These are phyloP conservation scores for Naganishia vishniacii DNA, from an alignment of 768 basidiomycete species.

Conservation along the genomic window DNA sequence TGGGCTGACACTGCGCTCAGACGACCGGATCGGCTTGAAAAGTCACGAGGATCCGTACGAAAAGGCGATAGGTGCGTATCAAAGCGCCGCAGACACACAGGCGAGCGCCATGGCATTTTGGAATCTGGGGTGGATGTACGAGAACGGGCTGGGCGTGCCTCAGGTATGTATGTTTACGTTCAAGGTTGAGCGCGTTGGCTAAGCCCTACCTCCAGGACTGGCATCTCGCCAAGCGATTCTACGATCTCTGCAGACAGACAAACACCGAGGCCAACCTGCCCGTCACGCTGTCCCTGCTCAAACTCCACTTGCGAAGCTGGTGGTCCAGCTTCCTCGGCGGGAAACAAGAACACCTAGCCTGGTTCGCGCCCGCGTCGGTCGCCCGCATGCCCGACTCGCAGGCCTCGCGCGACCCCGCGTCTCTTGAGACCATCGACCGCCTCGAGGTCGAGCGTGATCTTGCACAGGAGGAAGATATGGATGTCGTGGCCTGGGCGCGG, in stretches of 20 bases:
- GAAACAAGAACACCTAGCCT: slow-evolving; percentile 32
- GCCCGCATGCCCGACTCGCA: not conserved
- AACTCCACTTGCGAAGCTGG: slow-evolving; percentile 73
- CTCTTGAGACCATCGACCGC: not conserved
- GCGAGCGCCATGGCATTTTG: slow-evolving; percentile 91
- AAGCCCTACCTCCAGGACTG: slow-evolving; percentile 69
- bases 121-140: slow-evolving; percentile 99
- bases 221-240: slow-evolving; percentile 91
- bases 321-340: slow-evolving; percentile 73
- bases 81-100: slow-evolving; percentile 87
- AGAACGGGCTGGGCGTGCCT: slow-evolving; percentile 85
- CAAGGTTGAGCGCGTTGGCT: not conserved
- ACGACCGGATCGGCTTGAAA: slow-evolving; percentile 26
- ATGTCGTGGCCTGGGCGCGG: slow-evolving; percentile 10
- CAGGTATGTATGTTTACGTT: slow-evolving; percentile 56
- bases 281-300: slow-evolving; percentile 71
- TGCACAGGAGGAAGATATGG: slow-evolving; percentile 23
- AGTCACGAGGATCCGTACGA: slow-evolving; percentile 57
- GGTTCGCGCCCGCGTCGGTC: slow-evolving; percentile 1
- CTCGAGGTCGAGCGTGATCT: slow-evolving; percentile 19
- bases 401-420: not conserved
- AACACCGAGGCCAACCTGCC: slow-evolving; percentile 86
- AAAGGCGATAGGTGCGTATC: slow-evolving; percentile 89
- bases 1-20: slow-evolving; percentile 15
- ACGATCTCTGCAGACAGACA: slow-evolving; percentile 81